Conservation (phyloP, 129 eudicot species). For the Dittrichia graveolens region DNA sequence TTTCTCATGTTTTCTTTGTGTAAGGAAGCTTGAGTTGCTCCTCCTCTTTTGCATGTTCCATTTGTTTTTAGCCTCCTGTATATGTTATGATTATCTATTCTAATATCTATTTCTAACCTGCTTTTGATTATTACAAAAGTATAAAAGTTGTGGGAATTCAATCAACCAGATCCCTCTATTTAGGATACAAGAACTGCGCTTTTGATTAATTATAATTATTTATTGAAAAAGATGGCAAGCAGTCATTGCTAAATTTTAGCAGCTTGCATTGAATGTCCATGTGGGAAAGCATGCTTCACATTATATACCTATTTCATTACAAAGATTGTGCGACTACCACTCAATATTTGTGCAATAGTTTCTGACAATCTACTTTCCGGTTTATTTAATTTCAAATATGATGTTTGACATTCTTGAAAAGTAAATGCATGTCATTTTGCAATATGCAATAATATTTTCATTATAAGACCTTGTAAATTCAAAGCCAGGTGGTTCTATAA, state of each 20-base stretch:
- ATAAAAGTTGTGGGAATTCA: background rate
- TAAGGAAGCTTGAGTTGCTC: background rate
- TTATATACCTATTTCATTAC: background rate
- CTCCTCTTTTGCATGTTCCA: background rate
- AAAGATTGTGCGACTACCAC: background rate
- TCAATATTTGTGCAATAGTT: slow-evolving; percentile 14
- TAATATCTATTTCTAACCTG: background rate
- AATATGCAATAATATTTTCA: background rate
- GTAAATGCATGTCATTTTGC: slow-evolving; percentile 1
- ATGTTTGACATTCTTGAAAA: slow-evolving; percentile 10
- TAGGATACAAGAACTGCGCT: background rate
- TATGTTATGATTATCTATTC: background rate
- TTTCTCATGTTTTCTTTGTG: slow-evolving; percentile 16
- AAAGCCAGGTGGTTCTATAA: background rate
- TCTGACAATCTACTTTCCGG: background rate
- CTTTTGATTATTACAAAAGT: background rate
- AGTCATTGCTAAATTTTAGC: background rate
- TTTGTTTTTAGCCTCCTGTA: background rate
- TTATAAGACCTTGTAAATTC: background rate
- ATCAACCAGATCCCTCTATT: slow-evolving; percentile 6
- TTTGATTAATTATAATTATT: background rate
- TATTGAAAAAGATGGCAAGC: slow-evolving; percentile 6
- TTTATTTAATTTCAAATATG: background rate
- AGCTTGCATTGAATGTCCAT: background rate
- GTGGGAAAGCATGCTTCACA: background rate